Conservation (phyloP, 108 stramenopile species). For the Bacterosira constricta region DNA sequence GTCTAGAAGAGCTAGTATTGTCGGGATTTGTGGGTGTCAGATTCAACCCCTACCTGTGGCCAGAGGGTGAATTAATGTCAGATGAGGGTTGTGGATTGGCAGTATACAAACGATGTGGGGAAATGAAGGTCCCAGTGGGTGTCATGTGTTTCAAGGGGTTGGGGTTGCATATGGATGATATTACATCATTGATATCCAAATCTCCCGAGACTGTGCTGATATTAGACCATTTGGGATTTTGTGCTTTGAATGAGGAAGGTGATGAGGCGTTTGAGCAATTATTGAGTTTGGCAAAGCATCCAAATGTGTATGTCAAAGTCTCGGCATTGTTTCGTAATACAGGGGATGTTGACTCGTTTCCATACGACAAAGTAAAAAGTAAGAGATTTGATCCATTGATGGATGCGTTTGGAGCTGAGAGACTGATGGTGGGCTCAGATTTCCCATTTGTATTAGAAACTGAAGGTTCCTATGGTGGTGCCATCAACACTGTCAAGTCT, state of each 20-base stretch:
- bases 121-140: conserved; percentile 81
- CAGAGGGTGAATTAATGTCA: conserved; percentile 44
- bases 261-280: conserved; percentile 66
- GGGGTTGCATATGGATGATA: conserved; percentile 72
- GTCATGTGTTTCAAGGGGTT: conserved; percentile 92
- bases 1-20: conserved; percentile 67
- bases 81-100: conserved; percentile 53
- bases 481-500: conserved; percentile 60
- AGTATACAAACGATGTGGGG: conserved; percentile 78
- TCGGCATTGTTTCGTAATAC: conserved; percentile 83
- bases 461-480: conserved; percentile 63
- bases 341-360: conserved; percentile 45
- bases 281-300: conserved; percentile 72
- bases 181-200: conserved; percentile 53
- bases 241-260: conserved; percentile 63
- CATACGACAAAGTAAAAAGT: conserved; percentile 59
- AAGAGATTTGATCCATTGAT: conserved; percentile 74
- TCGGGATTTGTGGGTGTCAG: conserved; percentile 85
- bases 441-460: conserved; percentile 85
- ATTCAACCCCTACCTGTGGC: conserved; percentile 91
- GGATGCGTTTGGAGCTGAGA: conserved; percentile 66
- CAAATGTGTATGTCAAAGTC: conserved; percentile 74
- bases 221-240: conserved; percentile 90
- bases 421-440: conserved; percentile 84
- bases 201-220: conserved; percentile 77